A percentile compares a stretch with the other conserved stretches of the same genome.
phyloP scores from a whole-genome alignment of 169 alveolate species.

The Cryptosporidium muris region DNA sequence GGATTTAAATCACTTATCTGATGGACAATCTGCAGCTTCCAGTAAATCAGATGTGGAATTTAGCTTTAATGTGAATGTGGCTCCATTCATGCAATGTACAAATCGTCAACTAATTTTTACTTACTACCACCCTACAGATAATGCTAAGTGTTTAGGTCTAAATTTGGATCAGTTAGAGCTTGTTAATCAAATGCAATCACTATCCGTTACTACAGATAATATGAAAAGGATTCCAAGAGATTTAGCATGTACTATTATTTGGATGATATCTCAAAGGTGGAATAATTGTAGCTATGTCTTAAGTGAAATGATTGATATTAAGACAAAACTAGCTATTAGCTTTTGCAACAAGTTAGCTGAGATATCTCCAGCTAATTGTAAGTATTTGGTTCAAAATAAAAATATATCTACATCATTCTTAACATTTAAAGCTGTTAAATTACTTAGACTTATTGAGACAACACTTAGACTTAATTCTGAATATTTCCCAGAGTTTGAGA shows the following conservation, averaged over 20 bases:
- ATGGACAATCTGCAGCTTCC: background rate
- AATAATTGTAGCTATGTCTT: constrained; percentile 35
- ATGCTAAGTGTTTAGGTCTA: constrained; percentile 51
- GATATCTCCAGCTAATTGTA: constrained; percentile 11
- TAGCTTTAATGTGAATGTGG: constrained; percentile 63
- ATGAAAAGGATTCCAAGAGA: constrained; percentile 36
- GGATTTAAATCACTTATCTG: constrained; percentile 7
- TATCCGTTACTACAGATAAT: constrained; percentile 19
- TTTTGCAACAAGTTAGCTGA: constrained; percentile 28
- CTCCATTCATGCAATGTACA: constrained; percentile 67
- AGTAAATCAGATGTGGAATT: background rate
- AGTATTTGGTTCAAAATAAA: constrained; percentile 6
- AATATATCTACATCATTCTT: constrained; percentile 12
- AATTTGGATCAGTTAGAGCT: constrained; percentile 31
- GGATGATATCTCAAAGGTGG: constrained; percentile 71
- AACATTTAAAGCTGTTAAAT: constrained; percentile 22
- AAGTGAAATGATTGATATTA: constrained; percentile 11
- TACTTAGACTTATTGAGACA: constrained; percentile 16
- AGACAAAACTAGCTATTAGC: background rate
- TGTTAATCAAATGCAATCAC: constrained; percentile 16
- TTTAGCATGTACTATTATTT: constrained; percentile 60
- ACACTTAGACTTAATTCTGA: constrained; percentile 36
- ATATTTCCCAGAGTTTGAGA: constrained; percentile 39
- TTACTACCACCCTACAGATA: constrained; percentile 40
- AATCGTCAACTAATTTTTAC: constrained; percentile 41